Conservation (phyloP, 2,329 filamentous ascomycete genomes). For the Nannizziopsis barbatae region DNA sequence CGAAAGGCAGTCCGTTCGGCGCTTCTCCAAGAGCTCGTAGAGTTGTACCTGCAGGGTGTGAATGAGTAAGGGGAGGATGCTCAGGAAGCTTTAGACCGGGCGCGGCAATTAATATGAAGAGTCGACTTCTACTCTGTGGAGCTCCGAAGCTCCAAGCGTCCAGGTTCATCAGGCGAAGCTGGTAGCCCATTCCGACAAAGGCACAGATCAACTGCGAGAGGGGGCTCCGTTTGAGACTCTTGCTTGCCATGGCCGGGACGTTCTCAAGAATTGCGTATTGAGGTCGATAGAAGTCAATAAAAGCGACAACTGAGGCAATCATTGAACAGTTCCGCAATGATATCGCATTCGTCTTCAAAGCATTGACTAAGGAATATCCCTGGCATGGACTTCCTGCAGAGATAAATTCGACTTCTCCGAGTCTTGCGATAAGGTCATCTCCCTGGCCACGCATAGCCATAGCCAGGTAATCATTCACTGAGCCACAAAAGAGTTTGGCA, state of each 20-base stretch:
- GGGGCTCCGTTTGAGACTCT: constrained; percentile 46
- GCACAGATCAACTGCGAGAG: constrained; percentile 63
- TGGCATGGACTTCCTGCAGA: constrained; percentile 67
- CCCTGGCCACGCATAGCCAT: constrained; percentile 44
- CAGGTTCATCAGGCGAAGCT: constrained; percentile 55
- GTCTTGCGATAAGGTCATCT: constrained; percentile 39
- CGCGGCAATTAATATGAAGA: constrained; percentile 62
- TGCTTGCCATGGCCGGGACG: constrained; percentile 53
- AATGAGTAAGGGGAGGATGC: constrained; percentile 51
- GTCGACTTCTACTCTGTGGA: constrained; percentile 52
- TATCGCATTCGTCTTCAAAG: constrained; percentile 41
- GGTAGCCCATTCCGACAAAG: constrained; percentile 66
- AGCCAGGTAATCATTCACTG: constrained; percentile 56
- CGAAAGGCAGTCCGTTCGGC: constrained; percentile 51
- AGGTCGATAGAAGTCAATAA: constrained; percentile 62
- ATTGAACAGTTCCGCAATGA: constrained; percentile 64
- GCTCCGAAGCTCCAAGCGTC: constrained; percentile 61
- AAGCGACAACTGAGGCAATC: constrained; percentile 63
- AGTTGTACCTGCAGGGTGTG: constrained; percentile 38
- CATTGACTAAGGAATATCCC: constrained; percentile 58
- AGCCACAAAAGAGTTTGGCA: constrained; percentile 55
- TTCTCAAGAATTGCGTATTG: constrained; percentile 70
- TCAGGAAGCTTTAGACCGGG: constrained; percentile 50
- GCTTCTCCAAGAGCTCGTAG: constrained; percentile 44
- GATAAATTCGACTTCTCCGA: constrained; percentile 58